Evolutionary conservation across 2,329 filamentous ascomycete species (phyloP), one percentile per base, ranked within the genome.

Genomic region (Blumeriella jaapii): DNA sequence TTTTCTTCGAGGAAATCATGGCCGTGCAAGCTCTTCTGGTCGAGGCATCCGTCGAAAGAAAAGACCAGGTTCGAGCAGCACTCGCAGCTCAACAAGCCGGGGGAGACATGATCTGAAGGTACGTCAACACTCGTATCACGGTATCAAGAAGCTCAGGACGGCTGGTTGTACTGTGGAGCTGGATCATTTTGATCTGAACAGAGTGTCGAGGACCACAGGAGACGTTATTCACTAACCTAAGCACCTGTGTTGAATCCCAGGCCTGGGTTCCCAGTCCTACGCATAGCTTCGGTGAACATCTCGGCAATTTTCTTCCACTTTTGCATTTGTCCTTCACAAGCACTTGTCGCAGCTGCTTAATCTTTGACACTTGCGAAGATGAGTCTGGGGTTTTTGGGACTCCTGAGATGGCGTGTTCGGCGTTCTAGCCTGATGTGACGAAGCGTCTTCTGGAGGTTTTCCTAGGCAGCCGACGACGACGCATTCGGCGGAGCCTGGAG

Each of bases 401-500:
- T 24, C 22, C n/a, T n/a, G n/a, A n/a, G n/a, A n/a, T n/a, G n/a
- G n/a, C n/a, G n/a, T n/a, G n/a, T n/a, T n/a, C n/a, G n/a, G n/a
- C n/a, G n/a, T n/a, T n/a, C n/a, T n/a, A n/a, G n/a, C n/a, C n/a
- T n/a, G 22, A 24, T 24, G 22, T 24, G 12, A 24, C 4, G 12
- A 10, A 24, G 22, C 15, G 25, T 9, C 5, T 27, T 12, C 25
- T 27, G 3, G 22, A 8, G 22, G 12, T 24, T 24, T 28, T 24
- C 27, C 39, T 35, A 41, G 32, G 36, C 35, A 32, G 39, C 24
- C 38, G 35, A 54, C 44, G 55, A 47, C 38, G 58, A 49, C 22
- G 57, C 42, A 25, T 58, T 49, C 29, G 51, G 48, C 42, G 63
- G 60, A 43, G 61, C 61, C 32, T 53, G 60, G 23, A 70, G 57